phyloP scores from a whole-genome alignment of 768 basidiomycete species.

The Lentinula guzmanii region DNA sequence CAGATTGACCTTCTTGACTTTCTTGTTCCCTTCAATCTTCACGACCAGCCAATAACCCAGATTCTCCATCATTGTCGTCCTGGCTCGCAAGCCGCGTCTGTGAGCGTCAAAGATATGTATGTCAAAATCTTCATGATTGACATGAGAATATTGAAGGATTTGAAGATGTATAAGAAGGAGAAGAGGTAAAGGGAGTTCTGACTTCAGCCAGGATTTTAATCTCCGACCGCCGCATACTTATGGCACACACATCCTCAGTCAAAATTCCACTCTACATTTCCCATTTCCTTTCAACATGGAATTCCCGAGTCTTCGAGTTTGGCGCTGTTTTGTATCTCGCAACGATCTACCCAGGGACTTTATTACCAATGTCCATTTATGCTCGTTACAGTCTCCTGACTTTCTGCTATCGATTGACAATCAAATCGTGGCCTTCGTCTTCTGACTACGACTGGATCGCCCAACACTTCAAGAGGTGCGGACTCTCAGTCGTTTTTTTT shows the following conservation, averaged over 20 bases:
- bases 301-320: slow-evolving; percentile 23
- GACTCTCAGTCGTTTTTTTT: too few relatives aligned
- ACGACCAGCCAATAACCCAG: slow-evolving; percentile 42
- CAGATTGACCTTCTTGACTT: slow-evolving; percentile 21
- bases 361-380: slow-evolving; percentile 21
- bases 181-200: slow-evolving; percentile 34
- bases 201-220: too few relatives aligned
- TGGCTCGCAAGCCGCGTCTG: slow-evolving; percentile 41
- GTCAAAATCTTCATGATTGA: slow-evolving; percentile 44
- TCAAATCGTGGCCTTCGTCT: neutral
- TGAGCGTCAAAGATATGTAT: slow-evolving; percentile 39
- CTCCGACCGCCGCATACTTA: too few relatives aligned
- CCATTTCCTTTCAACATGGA: slow-evolving; percentile 25
- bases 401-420: neutral
- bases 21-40: slow-evolving; percentile 23
- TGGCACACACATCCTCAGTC: too few relatives aligned
- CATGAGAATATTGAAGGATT: slow-evolving; percentile 43
- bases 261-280: slow-evolving; percentile 14
- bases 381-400: slow-evolving; percentile 3
- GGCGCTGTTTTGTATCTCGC: slow-evolving; percentile 20
- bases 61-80: slow-evolving; percentile 47
- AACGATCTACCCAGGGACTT: slow-evolving; percentile 17
- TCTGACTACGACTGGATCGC: too few relatives aligned
- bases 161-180: slow-evolving; percentile 48
- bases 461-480: too few relatives aligned